Evolutionary conservation across 805 yeast species (phyloP), one percentile per base, ranked within the genome.

Genomic region (Clavispora fructus): DNA sequence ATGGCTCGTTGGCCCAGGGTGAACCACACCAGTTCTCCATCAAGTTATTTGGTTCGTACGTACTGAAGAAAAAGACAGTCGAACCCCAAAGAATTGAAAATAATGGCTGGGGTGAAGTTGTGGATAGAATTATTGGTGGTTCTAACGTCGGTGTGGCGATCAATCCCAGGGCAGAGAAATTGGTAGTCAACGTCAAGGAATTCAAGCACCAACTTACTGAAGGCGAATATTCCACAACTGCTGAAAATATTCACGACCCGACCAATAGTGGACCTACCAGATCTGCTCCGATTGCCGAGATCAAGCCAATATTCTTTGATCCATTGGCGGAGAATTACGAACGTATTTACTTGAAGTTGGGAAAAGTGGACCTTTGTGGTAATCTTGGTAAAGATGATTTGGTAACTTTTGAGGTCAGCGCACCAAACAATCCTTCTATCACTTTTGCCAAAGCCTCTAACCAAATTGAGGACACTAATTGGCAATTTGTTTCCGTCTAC

Each of bases 81-180:
- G 67, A 62, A 48, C 23, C 51, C 12, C 13, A 16, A 11, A 32
- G 39, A 19, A 42, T 47, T 11, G 55, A 50, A 23, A 83, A 82
- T 59, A 76, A 79, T 49, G 97, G 97, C 42, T 89, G 96, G 96
- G 97, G 96, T 67, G 91, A 85, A 51, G 67, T 87, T 42, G 78
- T 85, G 19, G 89, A 87, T 56, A 72, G 95, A 56, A 85, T 89
- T 49, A 83, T 89, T 52, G 62, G 78, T 13, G 94, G 95, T 25
- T 79, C 91, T 0, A 78, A 74, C 47, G 78, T 77, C 45, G 95
- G 95, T 52, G 79, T 87, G 44, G 92, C 91, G 4, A 77, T 86
- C 27, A 86, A 87, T 50, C 90, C 92, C 26, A 75, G 95, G 62
- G 89, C 94, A 4, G 91, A 85, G 55, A 75, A 73, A 47, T 69